Base-by-base conservation (phyloP, 2,329 filamentous ascomycete genomes). In the Trichoderma guizhouense region DNA sequence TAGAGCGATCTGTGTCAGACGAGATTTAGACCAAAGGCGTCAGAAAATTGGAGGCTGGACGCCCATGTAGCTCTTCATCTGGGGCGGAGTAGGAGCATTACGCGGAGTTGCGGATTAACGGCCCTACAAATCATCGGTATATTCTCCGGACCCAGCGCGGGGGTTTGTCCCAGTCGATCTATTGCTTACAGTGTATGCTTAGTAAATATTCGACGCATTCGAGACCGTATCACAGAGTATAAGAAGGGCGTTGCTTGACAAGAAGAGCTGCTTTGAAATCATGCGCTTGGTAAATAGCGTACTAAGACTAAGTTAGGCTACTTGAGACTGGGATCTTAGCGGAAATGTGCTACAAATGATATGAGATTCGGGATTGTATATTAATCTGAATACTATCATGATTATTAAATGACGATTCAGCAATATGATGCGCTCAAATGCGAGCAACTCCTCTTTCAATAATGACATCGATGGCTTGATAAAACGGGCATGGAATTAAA, bases 361-460 rank as follows among this genome's bases (percentile, higher is more conserved):
- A 51, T 51, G n/a, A 32, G 21, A 57, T 18, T 7, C 26, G 15
- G 24, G 0, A 18, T 3, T 18, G 53, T 57, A 28, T 57, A 57
- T 28, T 28, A 57, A 57, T 57, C 53, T 30, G 24, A 18, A 57
- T 26, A 26, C 53, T 57, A 8, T 24, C 8, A 34, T 57, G 64
- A 67, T 67, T 67, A 67, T 67, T 57, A 67, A 67, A 39, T 28
- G 9, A 8, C 5, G 12, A 18, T 55, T 2, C 47, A 24, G 21
- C 2, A 65, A 21, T n/a, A 21, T 32, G 18, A 32, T 18, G n/a
- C 1, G 5, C 8, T 36, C 3, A 30, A 36, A 9, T 18, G 5
- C 3, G 5, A 21, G n/a, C 21, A 12, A 14, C 8, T n/a, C 3
- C 1, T 57, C 8, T 12, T 11, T 55, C 15, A 26, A 11, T 5